Conservation (phyloP, 1,139 yeast genomes). For the Dujonia santamariae region DNA sequence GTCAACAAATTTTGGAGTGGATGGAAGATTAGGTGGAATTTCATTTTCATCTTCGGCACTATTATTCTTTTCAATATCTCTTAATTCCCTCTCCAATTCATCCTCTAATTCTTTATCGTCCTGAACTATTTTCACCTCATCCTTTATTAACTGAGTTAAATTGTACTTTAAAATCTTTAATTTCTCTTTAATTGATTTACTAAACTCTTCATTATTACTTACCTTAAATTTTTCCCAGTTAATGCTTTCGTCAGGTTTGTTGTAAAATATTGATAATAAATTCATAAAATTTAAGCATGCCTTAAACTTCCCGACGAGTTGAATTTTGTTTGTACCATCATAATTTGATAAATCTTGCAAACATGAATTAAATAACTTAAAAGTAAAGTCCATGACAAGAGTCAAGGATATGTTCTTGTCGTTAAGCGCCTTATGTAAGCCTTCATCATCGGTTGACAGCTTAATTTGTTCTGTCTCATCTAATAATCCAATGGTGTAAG, state of each 20-base stretch:
- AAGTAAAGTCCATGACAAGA: conserved; percentile 59
- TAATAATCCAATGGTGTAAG: conserved; percentile 54
- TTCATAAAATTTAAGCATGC: conserved; percentile 38
- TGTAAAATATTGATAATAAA: conserved; percentile 27
- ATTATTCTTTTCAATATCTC: conserved; percentile 10
- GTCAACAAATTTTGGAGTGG: conserved; percentile 12
- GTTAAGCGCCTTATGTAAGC: conserved; percentile 39
- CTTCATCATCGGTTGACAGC: conserved; percentile 27
- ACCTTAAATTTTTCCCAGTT: conserved; percentile 32
- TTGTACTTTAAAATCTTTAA: conserved; percentile 38
- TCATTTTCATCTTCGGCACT: conserved; percentile 1
- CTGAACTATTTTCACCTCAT: conserved; percentile 24
- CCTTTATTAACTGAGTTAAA: conserved; percentile 38
- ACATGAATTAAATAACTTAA: conserved; percentile 55
- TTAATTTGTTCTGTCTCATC: conserved; percentile 62
- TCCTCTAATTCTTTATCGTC: conserved; percentile 26
- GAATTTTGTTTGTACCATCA: conserved; percentile 23
- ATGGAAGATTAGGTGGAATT: conserved; percentile 9
- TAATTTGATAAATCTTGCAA: conserved; percentile 27
- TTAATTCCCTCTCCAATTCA: conserved; percentile 27
- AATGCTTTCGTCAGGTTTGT: conserved; percentile 22
- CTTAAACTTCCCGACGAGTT: conserved; percentile 29
- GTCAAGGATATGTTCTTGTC: conserved; percentile 58
- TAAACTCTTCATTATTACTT: conserved; percentile 22
- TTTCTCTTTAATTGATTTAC: conserved; percentile 29